phyloP scores from a whole-genome alignment of 225 moss, liverwort and hornwort genomes.

The Pseudisothecium myosuroides region DNA sequence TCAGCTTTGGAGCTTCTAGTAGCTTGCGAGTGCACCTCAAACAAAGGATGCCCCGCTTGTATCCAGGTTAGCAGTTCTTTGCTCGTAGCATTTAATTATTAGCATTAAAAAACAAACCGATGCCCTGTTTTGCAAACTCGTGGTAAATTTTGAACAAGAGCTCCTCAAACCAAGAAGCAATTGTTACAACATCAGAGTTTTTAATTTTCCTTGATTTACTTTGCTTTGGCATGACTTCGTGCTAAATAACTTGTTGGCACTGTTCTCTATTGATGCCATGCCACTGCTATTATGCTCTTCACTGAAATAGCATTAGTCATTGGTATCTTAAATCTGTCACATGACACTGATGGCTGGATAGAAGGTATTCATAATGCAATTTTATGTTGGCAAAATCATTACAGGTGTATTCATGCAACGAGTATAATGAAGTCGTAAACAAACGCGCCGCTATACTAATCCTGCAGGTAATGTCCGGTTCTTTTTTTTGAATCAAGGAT shows the following conservation, averaged over 20 bases:
- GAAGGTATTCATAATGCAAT: not conserved
- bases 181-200: not conserved
- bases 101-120: not conserved
- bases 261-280: not conserved
- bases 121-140: not conserved
- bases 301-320: not conserved
- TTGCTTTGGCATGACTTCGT: not conserved
- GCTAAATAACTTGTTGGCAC: not conserved
- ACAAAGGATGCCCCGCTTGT: constrained; percentile 71
- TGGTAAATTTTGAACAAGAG: not conserved
- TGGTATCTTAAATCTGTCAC: not conserved
- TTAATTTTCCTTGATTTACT: not conserved
- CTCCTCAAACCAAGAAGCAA: not conserved
- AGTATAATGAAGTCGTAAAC: constrained; percentile 80
- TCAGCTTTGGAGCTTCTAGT: constrained; percentile 65
- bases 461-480: constrained; percentile 34
- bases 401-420: constrained; percentile 67
- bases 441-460: constrained; percentile 68
- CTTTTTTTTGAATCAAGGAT: not conserved
- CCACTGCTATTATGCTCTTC: not conserved
- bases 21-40: constrained; percentile 63
- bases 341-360: not conserved
- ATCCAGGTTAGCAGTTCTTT: constrained; percentile 26
- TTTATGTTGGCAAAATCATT: not conserved
- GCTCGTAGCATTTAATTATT: not conserved